These are phyloP conservation scores for Astrephomene gubernaculifera DNA, from an alignment of 139 green algal species.

Conservation along the genomic window DNA sequence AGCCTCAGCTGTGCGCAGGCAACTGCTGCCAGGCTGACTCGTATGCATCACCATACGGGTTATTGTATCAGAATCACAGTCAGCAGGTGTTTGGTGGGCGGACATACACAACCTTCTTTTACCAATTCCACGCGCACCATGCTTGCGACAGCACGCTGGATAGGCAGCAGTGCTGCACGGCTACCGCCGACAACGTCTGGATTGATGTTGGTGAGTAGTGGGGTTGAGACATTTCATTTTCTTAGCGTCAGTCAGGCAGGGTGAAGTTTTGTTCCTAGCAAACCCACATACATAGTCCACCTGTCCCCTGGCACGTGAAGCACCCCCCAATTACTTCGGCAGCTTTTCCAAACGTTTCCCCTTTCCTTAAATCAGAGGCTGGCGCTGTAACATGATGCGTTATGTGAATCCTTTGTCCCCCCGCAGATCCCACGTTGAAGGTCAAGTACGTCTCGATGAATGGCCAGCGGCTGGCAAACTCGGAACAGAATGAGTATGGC, in stretches of 20 bases:
- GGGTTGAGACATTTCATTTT: neutral
- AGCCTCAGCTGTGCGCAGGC: neutral
- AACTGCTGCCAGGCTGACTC: conserved; percentile 55
- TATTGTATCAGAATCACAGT: conserved; percentile 41
- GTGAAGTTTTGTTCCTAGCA: too few relatives aligned
- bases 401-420: too few relatives aligned
- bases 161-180: conserved; percentile 38
- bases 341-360: too few relatives aligned
- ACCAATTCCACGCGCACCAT: conserved; percentile 9
- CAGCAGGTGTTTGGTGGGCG: conserved; percentile 16
- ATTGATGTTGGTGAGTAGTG: conserved; percentile 50
- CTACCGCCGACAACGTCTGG: conserved; percentile 44
- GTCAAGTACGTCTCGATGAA: conserved; percentile 46
- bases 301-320: too few relatives aligned
- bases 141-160: conserved; percentile 26
- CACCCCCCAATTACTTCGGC: too few relatives aligned
- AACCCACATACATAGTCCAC: too few relatives aligned
- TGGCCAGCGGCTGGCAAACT: conserved; percentile 9
- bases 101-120: conserved; percentile 57
- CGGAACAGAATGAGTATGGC: conserved; percentile 34
- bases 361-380: too few relatives aligned
- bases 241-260: too few relatives aligned
- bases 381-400: too few relatives aligned
- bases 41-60: conserved; percentile 47
- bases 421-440: conserved; percentile 43